phyloP scores from a whole-genome alignment of 2,329 filamentous ascomycete genomes.

The Monascus ruber region DNA sequence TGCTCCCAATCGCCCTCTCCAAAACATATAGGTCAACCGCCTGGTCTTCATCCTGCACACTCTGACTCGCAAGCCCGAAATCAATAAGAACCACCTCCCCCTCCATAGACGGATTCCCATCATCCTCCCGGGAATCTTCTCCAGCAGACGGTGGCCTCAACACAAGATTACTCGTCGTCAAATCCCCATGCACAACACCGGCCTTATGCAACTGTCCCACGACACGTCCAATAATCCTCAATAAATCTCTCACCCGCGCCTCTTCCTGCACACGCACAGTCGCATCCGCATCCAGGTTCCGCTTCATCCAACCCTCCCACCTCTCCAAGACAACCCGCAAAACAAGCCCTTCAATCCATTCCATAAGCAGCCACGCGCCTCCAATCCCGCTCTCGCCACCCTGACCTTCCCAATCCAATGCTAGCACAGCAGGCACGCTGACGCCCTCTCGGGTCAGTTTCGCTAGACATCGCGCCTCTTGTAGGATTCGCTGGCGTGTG shows the following conservation, averaged over 20 bases:
- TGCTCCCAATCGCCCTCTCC: conserved; percentile 87
- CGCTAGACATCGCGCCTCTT: conserved; percentile 76
- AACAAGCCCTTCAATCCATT: conserved; percentile 68
- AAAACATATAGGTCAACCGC: conserved; percentile 95
- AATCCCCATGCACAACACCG: conserved; percentile 87
- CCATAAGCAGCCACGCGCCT: conserved; percentile 66
- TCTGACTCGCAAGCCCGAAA: conserved; percentile 79
- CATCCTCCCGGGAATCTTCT: conserved; percentile 7
- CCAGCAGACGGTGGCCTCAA: conserved; percentile 38
- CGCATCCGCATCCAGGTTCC: conserved; percentile 15
- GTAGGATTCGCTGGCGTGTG: conserved; percentile 74
- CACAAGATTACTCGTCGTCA: conserved; percentile 98
- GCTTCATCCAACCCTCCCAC: conserved; percentile 46
- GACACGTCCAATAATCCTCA: conserved; percentile 58
- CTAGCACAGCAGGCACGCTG: conserved; percentile 70
- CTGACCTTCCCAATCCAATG: conserved; percentile 51
- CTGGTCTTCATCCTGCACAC: conserved; percentile 75
- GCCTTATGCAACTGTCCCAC: conserved; percentile 67
- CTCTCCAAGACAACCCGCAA: conserved; percentile 59
- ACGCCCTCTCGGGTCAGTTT: conserved; percentile 71
- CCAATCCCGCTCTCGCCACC: conserved; percentile 46
- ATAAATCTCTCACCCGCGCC: conserved; percentile 46
- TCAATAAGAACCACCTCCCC: conserved; percentile 87
- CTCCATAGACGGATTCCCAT: conserved; percentile 28
- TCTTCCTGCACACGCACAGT: conserved; percentile 31